A percentile compares a stretch with the other conserved stretches of the same genome.
Evolutionary conservation across 768 basidiomycete genomes (phyloP).

Genomic region (Lentinula raphanica): DNA sequence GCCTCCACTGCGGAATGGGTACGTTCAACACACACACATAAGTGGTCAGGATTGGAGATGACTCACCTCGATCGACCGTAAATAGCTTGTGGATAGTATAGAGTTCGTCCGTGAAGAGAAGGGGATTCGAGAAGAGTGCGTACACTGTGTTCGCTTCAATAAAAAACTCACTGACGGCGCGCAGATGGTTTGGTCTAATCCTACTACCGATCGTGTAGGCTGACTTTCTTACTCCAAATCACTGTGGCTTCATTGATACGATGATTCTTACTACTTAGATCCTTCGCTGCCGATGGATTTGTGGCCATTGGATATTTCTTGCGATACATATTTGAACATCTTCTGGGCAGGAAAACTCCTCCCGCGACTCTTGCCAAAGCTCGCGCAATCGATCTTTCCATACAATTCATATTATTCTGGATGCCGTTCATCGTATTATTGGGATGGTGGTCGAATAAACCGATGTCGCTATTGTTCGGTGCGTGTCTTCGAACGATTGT

Average conservation of each 20-base stretch:
- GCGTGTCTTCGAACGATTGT: slow-evolving; percentile 10
- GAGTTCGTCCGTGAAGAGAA: slow-evolving; percentile 42
- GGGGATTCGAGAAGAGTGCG: slow-evolving; percentile 50
- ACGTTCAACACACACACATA: too few relatives aligned
- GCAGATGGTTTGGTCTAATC: slow-evolving; percentile 69
- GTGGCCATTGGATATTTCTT: slow-evolving; percentile 56
- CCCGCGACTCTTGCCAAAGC: slow-evolving; percentile 60
- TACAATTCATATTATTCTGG: slow-evolving; percentile 78
- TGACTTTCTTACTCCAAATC: neutral
- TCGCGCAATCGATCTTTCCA: slow-evolving; percentile 70
- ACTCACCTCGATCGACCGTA: neutral
- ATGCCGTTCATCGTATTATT: slow-evolving; percentile 67
- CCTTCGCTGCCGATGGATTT: slow-evolving; percentile 67
- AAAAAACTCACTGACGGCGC: neutral
- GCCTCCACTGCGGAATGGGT: slow-evolving; percentile 74
- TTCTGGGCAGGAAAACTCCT: slow-evolving; percentile 34
- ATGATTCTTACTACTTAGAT: slow-evolving; percentile 17
- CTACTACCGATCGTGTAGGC: slow-evolving; percentile 54
- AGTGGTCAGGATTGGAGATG: neutral
- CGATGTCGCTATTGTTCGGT: slow-evolving; percentile 68
- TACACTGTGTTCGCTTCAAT: neutral
- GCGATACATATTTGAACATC: slow-evolving; percentile 34
- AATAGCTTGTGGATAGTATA: slow-evolving; percentile 60
- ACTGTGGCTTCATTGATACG: neutral
- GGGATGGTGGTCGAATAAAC: slow-evolving; percentile 61